A percentile compares a stretch with the other conserved stretches of the same genome.
Conservation (phyloP, 1,139 yeast genomes). For the Lodderomyces metapsilosis region DNA sequence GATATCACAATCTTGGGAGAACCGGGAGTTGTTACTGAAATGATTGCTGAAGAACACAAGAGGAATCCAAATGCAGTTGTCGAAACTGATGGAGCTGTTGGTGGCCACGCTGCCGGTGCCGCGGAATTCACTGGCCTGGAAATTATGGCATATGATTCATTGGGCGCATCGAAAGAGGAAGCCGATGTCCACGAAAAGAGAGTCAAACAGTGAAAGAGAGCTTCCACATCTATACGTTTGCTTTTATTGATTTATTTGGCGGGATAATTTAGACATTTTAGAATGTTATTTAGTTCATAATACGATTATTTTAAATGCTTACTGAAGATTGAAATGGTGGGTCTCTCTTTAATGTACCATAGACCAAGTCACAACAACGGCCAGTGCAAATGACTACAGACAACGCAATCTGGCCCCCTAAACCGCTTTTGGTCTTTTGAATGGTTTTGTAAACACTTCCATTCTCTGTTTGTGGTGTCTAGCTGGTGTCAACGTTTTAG, state of each 20-base stretch:
- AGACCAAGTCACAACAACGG: too few species aligned
- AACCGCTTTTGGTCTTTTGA: too few species aligned
- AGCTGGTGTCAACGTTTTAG: too few species aligned
- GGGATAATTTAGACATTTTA: neutral
- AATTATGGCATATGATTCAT: neutral
- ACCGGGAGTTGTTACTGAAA: constrained; percentile 4
- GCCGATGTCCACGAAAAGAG: neutral
- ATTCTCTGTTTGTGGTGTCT: too few species aligned
- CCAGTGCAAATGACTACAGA: too few species aligned
- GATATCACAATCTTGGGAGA: constrained; percentile 52
- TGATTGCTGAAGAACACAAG: constrained; percentile 2
- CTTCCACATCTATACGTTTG: neutral
- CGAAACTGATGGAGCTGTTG: neutral
- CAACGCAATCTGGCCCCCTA: too few species aligned
- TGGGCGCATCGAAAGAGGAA: neutral
- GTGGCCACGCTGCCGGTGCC: constrained; percentile 1
- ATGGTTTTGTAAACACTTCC: too few species aligned
- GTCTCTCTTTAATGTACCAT: too few species aligned
- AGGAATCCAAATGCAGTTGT: neutral
- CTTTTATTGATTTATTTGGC: neutral
- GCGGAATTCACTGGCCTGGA: constrained; percentile 1
- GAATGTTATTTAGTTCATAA: neutral
- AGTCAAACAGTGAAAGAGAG: neutral
- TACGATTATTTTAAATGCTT: neutral
- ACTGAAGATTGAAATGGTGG: too few species aligned